Conservation (phyloP, 352 stramenopile genomes). For the Globisporangium mamillatum region DNA sequence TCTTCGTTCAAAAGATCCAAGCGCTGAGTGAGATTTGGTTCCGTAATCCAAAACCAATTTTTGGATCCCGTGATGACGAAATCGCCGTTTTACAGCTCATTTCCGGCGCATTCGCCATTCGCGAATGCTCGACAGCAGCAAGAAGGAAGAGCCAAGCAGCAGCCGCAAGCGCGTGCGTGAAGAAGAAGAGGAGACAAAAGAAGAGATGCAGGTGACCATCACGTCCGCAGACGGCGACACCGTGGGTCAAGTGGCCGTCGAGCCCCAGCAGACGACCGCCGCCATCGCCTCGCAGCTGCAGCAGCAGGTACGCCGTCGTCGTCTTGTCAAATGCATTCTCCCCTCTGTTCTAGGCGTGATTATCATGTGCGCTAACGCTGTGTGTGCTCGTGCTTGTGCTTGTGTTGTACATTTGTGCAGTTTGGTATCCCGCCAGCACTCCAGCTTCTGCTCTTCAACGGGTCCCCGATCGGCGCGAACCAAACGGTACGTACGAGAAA, state of each 20-base stretch:
- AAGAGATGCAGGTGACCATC: constrained; percentile 59
- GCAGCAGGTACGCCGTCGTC: constrained; percentile 37
- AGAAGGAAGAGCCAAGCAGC: neutral
- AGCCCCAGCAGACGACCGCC: constrained; percentile 44
- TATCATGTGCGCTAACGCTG: neutral
- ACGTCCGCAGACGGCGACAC: constrained; percentile 60
- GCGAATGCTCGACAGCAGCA: constrained; percentile 7
- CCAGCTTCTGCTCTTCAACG: constrained; percentile 67
- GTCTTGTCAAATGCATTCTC: neutral
- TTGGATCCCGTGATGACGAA: neutral
- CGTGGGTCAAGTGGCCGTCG: constrained; percentile 49
- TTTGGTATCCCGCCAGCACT: constrained; percentile 53
- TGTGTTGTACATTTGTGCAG: constrained; percentile 24
- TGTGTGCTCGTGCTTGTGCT: neutral
- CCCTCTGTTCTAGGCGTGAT: neutral
- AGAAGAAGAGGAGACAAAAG: neutral
- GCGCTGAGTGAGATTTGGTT: too few relatives aligned
- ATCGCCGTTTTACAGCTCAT: neutral
- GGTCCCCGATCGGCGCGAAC: constrained; percentile 46
- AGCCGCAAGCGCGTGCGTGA: constrained; percentile 13
- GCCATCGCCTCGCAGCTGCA: constrained; percentile 46
- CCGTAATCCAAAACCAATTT: neutral
- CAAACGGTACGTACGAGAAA: constrained; percentile 37
- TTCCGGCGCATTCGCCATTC: neutral
- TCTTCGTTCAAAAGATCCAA: too few relatives aligned